Base-by-base conservation (phyloP, 306 rosid species). In the Cercis canadensis region DNA sequence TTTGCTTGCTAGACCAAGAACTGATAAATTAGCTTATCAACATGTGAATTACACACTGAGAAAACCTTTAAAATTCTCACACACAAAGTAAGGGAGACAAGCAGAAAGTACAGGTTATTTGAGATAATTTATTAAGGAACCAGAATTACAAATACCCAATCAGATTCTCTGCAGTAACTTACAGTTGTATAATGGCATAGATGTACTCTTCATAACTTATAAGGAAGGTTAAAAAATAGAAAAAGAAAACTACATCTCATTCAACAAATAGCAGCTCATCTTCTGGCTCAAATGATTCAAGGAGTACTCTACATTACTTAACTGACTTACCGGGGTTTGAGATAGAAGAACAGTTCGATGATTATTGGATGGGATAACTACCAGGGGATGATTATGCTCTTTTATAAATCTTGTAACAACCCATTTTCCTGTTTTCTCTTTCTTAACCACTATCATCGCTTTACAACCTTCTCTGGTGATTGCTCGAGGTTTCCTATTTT, bases 401-500 rank as follows among this genome's bases (percentile, higher is more conserved):
- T 80, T 84, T 57, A 72, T 36, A 73, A 77, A 78, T 59, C 76
- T 81, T 6, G 83, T 84, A 0, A 84, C 88, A 17, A 67, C 16
- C 85, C 88, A 84, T 44, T 77, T 81, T 33, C 88, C 88, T 2
- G 83, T 40, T 62, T 84, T 81, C 52, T 77, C 81, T 75, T 67
- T 75, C 56, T 84, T 84, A 36, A 84, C 83, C 50, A 77, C 81
- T 49, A 84, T 63, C 88, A 84, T 80, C 55, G 88, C 81, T 57
- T 77, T 81, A 40, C 88, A 84, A 34, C 85, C 88, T 78, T 84
- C 88, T 46, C 88, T 77, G 7, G 88, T 80, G 74, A 81, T 44
- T 14, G 85, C 83, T 37, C 88, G 76, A 70, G 83, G 83, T 39
- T 84, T 84, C 73, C 88, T 81, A 56, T 60, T 78, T 60, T 81